Conservation (phyloP, 352 stramenopile genomes). For the Phytopythium kandeliae region DNA sequence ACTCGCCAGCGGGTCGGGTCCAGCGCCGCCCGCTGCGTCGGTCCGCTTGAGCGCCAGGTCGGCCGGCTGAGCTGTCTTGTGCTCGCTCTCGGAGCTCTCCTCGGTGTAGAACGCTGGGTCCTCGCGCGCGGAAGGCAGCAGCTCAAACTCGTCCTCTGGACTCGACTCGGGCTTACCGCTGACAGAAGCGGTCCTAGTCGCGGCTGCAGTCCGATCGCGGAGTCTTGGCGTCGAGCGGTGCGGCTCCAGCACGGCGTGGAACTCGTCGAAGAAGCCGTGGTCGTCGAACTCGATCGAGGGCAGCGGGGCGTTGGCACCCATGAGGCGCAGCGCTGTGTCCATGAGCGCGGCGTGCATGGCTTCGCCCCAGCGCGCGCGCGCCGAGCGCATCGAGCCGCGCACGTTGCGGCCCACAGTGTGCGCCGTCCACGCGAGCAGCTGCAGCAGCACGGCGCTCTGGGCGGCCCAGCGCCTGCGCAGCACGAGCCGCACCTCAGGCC, state of each 20-base stretch:
- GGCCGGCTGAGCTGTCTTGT: constrained; percentile 2
- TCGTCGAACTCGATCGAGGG: constrained; percentile 8
- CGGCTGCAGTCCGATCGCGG: too few species aligned
- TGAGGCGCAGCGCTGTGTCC: constrained; percentile 5
- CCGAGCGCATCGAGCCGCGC: neutral
- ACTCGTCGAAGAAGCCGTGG: constrained; percentile 21
- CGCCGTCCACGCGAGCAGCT: constrained; percentile 3
- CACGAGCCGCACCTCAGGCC: constrained; percentile 7
- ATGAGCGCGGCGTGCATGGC: constrained; percentile 3
- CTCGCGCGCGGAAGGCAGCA: neutral
- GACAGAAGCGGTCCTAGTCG: neutral
- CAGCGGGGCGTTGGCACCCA: constrained; percentile 7
- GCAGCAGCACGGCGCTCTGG: constrained; percentile 5
- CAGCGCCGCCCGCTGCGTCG: constrained; percentile 1
- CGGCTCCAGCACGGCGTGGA: constrained; percentile 20
- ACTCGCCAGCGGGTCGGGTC: neutral
- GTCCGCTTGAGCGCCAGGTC: too few species aligned
- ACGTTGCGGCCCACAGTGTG: constrained; percentile 2
- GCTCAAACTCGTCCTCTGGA: constrained; percentile 5
- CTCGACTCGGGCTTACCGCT: neutral
- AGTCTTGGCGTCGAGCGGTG: neutral
- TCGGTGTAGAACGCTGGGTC: constrained; percentile 7
- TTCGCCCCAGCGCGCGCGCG: neutral
- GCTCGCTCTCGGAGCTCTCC: neutral
- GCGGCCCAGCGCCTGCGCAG: constrained; percentile 5